Base-by-base conservation (phyloP, 2,329 filamentous ascomycete genomes). In the Trichoderma simmonsii region DNA sequence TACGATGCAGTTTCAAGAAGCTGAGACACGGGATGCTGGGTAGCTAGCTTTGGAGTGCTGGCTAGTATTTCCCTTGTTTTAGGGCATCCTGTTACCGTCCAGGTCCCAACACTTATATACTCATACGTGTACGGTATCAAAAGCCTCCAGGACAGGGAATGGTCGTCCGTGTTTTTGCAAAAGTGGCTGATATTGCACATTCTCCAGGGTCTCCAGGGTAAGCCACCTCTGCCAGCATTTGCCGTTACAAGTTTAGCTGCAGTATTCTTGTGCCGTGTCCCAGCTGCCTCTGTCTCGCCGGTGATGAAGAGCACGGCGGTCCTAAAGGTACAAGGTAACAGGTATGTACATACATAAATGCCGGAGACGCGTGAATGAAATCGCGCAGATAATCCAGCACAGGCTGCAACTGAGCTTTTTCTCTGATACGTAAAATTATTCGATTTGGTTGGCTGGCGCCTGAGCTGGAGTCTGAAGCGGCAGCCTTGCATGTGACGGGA, bases 401-500 rank as follows among this genome's bases (percentile, higher is more conserved):
- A 15, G n/a, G 11, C 6, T 18, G 59, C 36, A 36, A 61, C 36
- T 34, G 28, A 69, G 34, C 28, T 26, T 21, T 56, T 18, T 28
- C 26, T 39, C 24, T 21, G 36, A 24, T 67, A 51, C 60, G 62
- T 66, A 65, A 71, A 66, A 21, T 11, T n/a, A 60, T 61, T 54
- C 30, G 36, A 61, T 61, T 26, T 71, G 62, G 70, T 71, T 71
- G 62, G 70, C 62, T 12, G 28, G 30, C 24, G 48, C n/a, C 51
- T 61, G 32, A 18, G 54, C 62, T 48, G 39, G 28, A 60, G 51
- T 61, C 39, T 51, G 54, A 54, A 66, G 66, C 21, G 32, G 21
- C 61, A 72, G 70, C 64, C 70, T 72, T 65, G 43, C 64, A 62
- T 72, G 63, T 69, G 64, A 69, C 59, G 70, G 61, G 32, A 68